These are phyloP conservation scores for Atkinsonella hypoxylon DNA, from an alignment of 2,329 filamentous ascomycete genomes.

Conservation along the genomic window DNA sequence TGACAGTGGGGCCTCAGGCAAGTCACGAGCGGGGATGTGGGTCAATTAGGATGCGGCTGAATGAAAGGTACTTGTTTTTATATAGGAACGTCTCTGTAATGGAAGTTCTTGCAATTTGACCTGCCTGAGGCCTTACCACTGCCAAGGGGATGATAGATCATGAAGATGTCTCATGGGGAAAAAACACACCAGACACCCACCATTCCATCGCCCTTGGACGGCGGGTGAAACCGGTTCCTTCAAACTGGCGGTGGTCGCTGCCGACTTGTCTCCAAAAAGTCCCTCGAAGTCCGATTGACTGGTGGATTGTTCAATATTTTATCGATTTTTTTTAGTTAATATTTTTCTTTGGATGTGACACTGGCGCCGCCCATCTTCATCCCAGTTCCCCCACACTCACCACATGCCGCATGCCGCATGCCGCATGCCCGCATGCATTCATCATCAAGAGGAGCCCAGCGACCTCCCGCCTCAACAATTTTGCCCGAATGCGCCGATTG, in stretches of 20 bases:
- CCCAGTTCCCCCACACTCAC: constrained; percentile 2
- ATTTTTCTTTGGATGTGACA: background rate
- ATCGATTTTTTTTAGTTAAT: background rate
- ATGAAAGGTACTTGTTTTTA: too few species aligned
- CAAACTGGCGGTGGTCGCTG: background rate
- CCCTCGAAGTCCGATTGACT: background rate
- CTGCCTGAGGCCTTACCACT: too few species aligned
- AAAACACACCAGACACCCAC: too few species aligned
- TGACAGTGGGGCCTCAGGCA: too few species aligned
- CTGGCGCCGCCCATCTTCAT: background rate
- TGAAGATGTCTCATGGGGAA: too few species aligned
- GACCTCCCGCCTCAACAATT: background rate
- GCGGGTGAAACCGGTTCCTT: background rate
- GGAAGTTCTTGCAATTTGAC: too few species aligned
- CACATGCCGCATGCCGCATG: background rate
- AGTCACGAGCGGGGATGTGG: too few species aligned
- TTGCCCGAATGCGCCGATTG: background rate
- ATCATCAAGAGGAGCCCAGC: too few species aligned
- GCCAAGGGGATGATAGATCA: too few species aligned
- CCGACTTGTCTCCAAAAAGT: background rate
- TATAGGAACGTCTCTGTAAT: too few species aligned
- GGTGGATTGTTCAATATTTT: background rate
- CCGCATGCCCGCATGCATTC: too few species aligned
- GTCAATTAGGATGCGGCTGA: too few species aligned
- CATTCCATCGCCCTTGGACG: background rate